Conservation (phyloP, 1,284 basidiomycete genomes). For the Anthracocystis walkeri region DNA sequence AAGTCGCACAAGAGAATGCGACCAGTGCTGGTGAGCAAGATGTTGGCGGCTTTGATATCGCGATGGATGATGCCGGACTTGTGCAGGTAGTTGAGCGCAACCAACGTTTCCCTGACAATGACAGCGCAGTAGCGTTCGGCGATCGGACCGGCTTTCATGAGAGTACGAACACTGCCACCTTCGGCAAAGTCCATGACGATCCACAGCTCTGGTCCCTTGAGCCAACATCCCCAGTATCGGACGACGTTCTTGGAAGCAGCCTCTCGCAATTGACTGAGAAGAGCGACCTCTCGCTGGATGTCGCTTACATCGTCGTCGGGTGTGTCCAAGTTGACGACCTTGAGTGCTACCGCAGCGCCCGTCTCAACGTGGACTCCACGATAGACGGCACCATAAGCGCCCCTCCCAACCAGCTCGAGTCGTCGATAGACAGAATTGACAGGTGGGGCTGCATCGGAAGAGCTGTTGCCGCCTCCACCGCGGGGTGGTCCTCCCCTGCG, state of each 20-base stretch:
- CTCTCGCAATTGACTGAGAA: slow-evolving; percentile 84
- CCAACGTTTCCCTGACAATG: slow-evolving; percentile 83
- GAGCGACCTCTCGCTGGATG: slow-evolving; percentile 94
- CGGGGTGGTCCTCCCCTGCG: slow-evolving; percentile 26
- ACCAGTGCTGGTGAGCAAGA: slow-evolving; percentile 54
- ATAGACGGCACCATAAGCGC: slow-evolving; percentile 68
- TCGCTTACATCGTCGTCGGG: slow-evolving; percentile 90
- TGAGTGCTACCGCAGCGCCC: slow-evolving; percentile 89
- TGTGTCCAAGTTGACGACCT: slow-evolving; percentile 98
- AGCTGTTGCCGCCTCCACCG: slow-evolving; percentile 18
- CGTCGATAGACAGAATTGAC: slow-evolving; percentile 56
- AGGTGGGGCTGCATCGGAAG: slow-evolving; percentile 21
- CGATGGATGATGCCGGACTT: slow-evolving; percentile 57
- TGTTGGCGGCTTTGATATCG: slow-evolving; percentile 59
- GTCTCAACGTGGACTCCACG: slow-evolving; percentile 78
- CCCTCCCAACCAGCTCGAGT: slow-evolving; percentile 66
- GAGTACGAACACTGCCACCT: slow-evolving; percentile 91
- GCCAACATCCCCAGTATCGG: slow-evolving; percentile 93
- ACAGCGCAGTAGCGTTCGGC: slow-evolving; percentile 90
- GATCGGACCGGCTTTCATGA: slow-evolving; percentile 80
- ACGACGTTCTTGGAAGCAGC: slow-evolving; percentile 88
- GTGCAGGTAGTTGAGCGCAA: slow-evolving; percentile 58
- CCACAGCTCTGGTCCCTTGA: slow-evolving; percentile 95
- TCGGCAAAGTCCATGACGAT: slow-evolving; percentile 99
- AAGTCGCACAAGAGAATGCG: slow-evolving; percentile 48